Evolutionary conservation across 2,329 filamentous ascomycete genomes (phyloP).

Genomic region (Sporothrix sp.): DNA sequence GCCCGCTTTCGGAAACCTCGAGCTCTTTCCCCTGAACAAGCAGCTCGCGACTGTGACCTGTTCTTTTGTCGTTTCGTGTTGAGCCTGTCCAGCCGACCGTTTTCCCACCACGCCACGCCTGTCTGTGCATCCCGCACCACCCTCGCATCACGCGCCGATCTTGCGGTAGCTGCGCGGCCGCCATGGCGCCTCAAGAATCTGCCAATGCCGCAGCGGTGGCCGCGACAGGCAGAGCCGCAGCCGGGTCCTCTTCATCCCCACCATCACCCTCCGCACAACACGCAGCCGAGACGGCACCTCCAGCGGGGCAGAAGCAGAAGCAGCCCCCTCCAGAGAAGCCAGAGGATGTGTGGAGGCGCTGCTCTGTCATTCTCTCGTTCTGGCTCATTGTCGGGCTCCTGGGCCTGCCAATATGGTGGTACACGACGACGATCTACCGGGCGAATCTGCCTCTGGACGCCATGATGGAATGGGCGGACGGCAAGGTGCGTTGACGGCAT

Average conservation of each 20-base stretch:
- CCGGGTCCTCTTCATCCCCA: not conserved
- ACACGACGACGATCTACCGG: slow-evolving; percentile 85
- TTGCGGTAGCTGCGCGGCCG: not conserved
- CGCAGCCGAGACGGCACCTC: too few relatives aligned
- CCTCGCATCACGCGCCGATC: not conserved
- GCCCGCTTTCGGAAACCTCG: not conserved
- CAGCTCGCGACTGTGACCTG: slow-evolving; percentile 9
- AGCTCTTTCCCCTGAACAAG: slow-evolving; percentile 1
- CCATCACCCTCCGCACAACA: slow-evolving; percentile 8
- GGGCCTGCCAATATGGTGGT: slow-evolving; percentile 91
- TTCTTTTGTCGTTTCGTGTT: slow-evolving; percentile 4
- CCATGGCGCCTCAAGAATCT: slow-evolving; percentile 14
- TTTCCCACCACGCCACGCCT: too few relatives aligned
- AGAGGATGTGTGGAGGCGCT: slow-evolving; percentile 58
- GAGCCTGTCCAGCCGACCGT: too few relatives aligned
- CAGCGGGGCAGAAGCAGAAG: too few relatives aligned
- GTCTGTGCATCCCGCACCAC: not conserved
- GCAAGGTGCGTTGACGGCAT: slow-evolving; percentile 57
- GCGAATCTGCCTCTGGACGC: slow-evolving; percentile 71
- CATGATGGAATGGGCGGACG: slow-evolving; percentile 89
- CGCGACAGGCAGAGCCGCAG: not conserved
- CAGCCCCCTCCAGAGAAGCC: slow-evolving; percentile 69
- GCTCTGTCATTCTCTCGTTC: slow-evolving; percentile 73
- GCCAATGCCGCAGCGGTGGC: slow-evolving; percentile 3
- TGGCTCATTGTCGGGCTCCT: slow-evolving; percentile 78